phyloP scores from a whole-genome alignment of 768 basidiomycete species.

The Termitomyces sp. region DNA sequence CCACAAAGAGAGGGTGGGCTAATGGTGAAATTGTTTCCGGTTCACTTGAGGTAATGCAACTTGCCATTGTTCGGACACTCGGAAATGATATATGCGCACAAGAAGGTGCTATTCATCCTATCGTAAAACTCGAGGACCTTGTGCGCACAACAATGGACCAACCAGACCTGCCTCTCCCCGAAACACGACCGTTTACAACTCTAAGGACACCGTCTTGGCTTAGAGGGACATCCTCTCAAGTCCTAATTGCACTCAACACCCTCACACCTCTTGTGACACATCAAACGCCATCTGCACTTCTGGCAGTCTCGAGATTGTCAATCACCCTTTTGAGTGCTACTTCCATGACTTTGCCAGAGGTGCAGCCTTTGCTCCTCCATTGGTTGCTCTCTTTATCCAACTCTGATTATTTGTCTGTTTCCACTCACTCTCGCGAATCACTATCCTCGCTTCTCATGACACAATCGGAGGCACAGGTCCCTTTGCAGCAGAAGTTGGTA shows the following conservation, averaged over 20 bases:
- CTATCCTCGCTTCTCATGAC: constrained; percentile 41
- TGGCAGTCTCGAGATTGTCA: constrained; percentile 53
- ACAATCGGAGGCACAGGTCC: constrained; percentile 34
- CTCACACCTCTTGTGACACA: constrained; percentile 69
- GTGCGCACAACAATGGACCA: constrained; percentile 23
- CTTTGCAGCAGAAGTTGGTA: constrained; percentile 50
- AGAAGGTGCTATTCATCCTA: constrained; percentile 49
- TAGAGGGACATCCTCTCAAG: constrained; percentile 71
- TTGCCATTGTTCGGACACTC: constrained; percentile 48
- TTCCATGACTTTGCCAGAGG: constrained; percentile 57
- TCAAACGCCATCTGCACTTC: constrained; percentile 59
- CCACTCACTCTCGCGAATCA: constrained; percentile 36
- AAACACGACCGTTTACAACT: constrained; percentile 39
- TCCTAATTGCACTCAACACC: constrained; percentile 77
- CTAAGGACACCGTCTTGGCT: constrained; percentile 73
- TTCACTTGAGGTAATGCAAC: constrained; percentile 52
- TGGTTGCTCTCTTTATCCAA: constrained; percentile 70
- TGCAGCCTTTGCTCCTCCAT: constrained; percentile 61
- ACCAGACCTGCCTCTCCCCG: constrained; percentile 12
- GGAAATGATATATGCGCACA: constrained; percentile 62
- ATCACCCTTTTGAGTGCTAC: constrained; percentile 47
- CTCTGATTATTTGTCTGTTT: constrained; percentile 49
- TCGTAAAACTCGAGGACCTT: constrained; percentile 63
- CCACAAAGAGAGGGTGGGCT: constrained; percentile 58
- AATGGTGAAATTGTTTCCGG: constrained; percentile 61